These are phyloP conservation scores for Austroboletus eburneus DNA, from an alignment of 768 basidiomycete genomes.

Conservation along the genomic window DNA sequence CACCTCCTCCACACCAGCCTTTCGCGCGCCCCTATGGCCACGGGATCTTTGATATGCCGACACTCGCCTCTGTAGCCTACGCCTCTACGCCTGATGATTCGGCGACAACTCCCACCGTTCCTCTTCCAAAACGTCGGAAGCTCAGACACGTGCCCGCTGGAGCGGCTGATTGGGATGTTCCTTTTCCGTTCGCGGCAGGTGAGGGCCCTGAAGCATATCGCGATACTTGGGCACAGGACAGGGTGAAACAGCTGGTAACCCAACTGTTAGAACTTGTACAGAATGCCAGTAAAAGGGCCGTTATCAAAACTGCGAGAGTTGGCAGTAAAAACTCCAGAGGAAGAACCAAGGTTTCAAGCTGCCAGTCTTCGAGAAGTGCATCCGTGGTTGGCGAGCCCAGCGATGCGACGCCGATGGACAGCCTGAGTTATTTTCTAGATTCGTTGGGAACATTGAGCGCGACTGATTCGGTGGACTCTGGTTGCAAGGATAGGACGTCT, in stretches of 20 bases:
- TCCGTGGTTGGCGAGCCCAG: slow-evolving; percentile 8
- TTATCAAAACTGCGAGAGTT: slow-evolving; percentile 39
- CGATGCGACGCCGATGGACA: neutral
- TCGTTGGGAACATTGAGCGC: slow-evolving; percentile 32
- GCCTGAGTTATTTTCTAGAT: slow-evolving; percentile 37
- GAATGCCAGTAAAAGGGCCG: slow-evolving; percentile 56
- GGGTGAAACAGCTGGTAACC: slow-evolving; percentile 56
- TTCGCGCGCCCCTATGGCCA: slow-evolving; percentile 21
- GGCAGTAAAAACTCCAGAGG: neutral
- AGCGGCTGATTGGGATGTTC: slow-evolving; percentile 78
- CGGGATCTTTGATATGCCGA: slow-evolving; percentile 3
- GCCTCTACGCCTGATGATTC: neutral
- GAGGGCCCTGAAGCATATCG: slow-evolving; percentile 69
- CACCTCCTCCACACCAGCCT: slow-evolving; percentile 4
- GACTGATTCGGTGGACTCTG: neutral
- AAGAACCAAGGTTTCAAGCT: slow-evolving; percentile 33
- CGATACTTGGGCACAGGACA: slow-evolving; percentile 59
- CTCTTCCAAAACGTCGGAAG: slow-evolving; percentile 55
- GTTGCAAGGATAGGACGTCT: slow-evolving; percentile 8
- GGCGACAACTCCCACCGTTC: slow-evolving; percentile 1
- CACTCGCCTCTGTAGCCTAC: neutral
- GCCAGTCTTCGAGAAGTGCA: slow-evolving; percentile 28
- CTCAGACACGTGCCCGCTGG: slow-evolving; percentile 71
- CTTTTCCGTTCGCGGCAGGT: slow-evolving; percentile 68
- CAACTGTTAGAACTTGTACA: slow-evolving; percentile 62